phyloP scores from a whole-genome alignment of 176 grass and related monocot genomes.

The Otatea glauca region DNA sequence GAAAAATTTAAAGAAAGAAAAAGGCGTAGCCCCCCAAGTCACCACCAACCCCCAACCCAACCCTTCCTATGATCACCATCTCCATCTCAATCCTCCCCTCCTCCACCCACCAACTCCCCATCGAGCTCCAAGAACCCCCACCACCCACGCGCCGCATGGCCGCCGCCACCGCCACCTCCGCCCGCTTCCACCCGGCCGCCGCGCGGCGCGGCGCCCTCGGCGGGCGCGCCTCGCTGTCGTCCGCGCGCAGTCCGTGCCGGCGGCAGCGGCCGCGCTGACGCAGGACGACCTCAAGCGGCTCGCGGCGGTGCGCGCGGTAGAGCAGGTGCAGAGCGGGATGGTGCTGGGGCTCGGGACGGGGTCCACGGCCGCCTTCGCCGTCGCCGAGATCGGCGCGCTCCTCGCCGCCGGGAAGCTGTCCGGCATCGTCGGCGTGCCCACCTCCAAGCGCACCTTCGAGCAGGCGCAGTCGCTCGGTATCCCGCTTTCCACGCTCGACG shows the following conservation, averaged over 20 bases:
- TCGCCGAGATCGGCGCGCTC: slow-evolving; percentile 85
- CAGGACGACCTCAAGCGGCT: slow-evolving; percentile 96
- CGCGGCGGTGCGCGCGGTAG: slow-evolving; percentile 87
- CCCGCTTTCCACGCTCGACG: slow-evolving; percentile 90
- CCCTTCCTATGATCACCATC: slow-evolving; percentile 31
- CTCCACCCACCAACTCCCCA: background rate
- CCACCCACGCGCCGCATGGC: slow-evolving; percentile 47
- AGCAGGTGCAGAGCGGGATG: slow-evolving; percentile 91
- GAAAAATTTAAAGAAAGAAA: background rate
- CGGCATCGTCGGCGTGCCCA: slow-evolving; percentile 85
- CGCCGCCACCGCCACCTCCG: slow-evolving; percentile 15
- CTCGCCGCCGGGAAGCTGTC: slow-evolving; percentile 72
- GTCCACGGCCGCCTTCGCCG: slow-evolving; percentile 93
- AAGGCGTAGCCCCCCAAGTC: slow-evolving; percentile 23
- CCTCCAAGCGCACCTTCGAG: slow-evolving; percentile 92
- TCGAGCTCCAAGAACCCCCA: slow-evolving; percentile 22
- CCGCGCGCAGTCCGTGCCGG: slow-evolving; percentile 61
- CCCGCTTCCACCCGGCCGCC: slow-evolving; percentile 46
- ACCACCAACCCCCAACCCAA: slow-evolving; percentile 49
- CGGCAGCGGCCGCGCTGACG: slow-evolving; percentile 57
- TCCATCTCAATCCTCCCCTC: too few species aligned
- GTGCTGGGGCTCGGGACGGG: slow-evolving; percentile 95
- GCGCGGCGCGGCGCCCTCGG: slow-evolving; percentile 27
- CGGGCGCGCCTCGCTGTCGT: slow-evolving; percentile 25
- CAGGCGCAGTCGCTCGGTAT: slow-evolving; percentile 89